Base-by-base conservation (phyloP, 257 asterid species). In the Solanum chilense region DNA sequence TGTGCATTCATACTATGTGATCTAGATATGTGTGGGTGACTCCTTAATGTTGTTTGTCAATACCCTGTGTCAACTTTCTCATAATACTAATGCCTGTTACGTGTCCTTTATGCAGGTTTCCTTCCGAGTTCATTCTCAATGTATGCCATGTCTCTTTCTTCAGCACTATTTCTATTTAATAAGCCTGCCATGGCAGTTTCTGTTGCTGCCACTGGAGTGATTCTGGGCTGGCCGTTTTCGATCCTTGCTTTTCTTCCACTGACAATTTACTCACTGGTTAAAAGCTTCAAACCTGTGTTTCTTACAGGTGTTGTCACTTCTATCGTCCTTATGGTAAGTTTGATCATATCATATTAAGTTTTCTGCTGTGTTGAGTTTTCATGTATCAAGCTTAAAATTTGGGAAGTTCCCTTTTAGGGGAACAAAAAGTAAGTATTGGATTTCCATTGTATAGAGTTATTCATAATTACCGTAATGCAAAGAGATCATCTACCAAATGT, bases 141-240 rank as follows among this genome's bases (percentile, higher is more conserved):
- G 99, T 94, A 97, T 91, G 95, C 94, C 44, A 96, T 97, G 95
- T 97, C 99, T 89, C 94, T 97, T 75, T 95, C 99, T 78, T 95
- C 98, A 44, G 98, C 99, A 78, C 90, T 97, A 83, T 92, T 91
- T 90, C 98, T 97, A 58, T 94, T 95, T 69, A 97, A 92, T 92
- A 97, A 92, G 92, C 99, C 96, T 80, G 97, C 93, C 25, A 90
- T 95, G 92, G 97, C 98, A 84, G 97, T 97, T 90, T 93, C 95
- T 52, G 66, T 90, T 89, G 98, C 99, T 20, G 99, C 98, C 16
- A 85, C 91, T 90, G 99, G 99, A 83, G 98, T 97, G 85, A 92
- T 96, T 90, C 94, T 97, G 78, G 99, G 99, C 71, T 97, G 99
- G 99, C 99, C 99, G 80, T 97, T 97, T 94, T 92, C 99, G 31